Evolutionary conservation across 257 asterid genomes (phyloP), one percentile per base, ranked within the genome.

Genomic region (Nicotiana undulata): DNA sequence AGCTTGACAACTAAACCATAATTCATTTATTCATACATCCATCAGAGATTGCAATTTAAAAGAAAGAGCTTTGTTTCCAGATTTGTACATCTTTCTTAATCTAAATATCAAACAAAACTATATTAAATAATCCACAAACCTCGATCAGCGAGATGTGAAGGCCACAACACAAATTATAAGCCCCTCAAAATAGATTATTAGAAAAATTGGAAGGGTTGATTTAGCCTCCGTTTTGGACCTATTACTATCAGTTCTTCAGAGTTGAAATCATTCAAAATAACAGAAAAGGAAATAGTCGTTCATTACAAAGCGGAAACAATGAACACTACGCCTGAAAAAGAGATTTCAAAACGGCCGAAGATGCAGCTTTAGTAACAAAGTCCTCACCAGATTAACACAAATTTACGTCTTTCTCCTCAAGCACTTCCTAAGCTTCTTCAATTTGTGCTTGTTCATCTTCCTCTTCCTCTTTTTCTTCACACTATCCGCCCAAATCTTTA

Each of bases 361-460:
- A 51, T 51, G 16, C 59, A 53, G 18, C 1, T 3, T 53, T 53
- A 53, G 20, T 53, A 53, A 53, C 1, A 53, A 53, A 53, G 9
- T 53, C 59, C 59, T 53, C 75, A 66, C 53, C 75, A 49, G 37
- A 66, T n/a, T 22, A 17, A 55, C 4, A 55, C 59, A 79, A 40
- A 61, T 5, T 89, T 89, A 85, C 0, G 94, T 87, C 79, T 91
- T 92, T 89, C 88, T 92, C 85, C 94, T 85, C 81, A 84, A 83
- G 46, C 85, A 87, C 89, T 91, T 93, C 75, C 93, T 88, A 53
- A 89, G 87, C 89, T 93, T 93, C 95, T 87, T 90, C 88, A 93
- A 64, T 82, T 93, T 93, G 85, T 92, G 97, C 89, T 93, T 91
- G 82, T 90, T 93, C 98, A 93, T 93, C 94, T 92, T 93, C 93